phyloP scores from a whole-genome alignment of 768 basidiomycete genomes.

The Zangia roseola region DNA sequence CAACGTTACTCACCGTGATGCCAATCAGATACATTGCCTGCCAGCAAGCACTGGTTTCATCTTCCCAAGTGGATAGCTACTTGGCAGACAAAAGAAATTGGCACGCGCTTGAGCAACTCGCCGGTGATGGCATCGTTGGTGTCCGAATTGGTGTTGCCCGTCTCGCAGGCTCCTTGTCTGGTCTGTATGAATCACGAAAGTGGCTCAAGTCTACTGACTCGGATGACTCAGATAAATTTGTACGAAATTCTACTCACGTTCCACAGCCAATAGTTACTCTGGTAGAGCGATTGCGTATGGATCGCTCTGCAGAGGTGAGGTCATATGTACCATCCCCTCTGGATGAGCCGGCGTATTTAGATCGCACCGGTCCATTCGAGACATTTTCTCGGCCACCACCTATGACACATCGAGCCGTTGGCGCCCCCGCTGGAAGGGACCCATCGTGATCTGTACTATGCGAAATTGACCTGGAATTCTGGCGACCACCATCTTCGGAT shows the following conservation, averaged over 20 bases:
- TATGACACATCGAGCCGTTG: constrained; percentile 4
- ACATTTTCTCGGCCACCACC: constrained; percentile 42
- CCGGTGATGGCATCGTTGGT: constrained; percentile 70
- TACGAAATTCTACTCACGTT: constrained; percentile 17
- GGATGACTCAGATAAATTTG: constrained; percentile 12
- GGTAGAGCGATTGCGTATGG: constrained; percentile 48
- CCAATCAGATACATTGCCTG: constrained; percentile 72
- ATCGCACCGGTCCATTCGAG: constrained; percentile 25
- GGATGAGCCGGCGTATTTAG: constrained; percentile 11
- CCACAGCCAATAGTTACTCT: constrained; percentile 40
- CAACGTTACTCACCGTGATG: constrained; percentile 16
- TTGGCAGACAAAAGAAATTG: constrained; percentile 46
- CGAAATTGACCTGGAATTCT: not conserved
- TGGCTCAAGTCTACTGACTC: constrained; percentile 6
- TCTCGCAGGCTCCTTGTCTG: constrained; percentile 53
- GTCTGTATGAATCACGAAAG: constrained; percentile 39
- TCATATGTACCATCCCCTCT: constrained; percentile 50
- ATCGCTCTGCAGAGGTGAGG: constrained; percentile 60
- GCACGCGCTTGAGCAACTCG: constrained; percentile 52
- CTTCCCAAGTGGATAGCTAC: constrained; percentile 35
- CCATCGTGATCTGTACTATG: constrained; percentile 10
- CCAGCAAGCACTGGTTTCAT: constrained; percentile 54
- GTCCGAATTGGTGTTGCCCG: constrained; percentile 87
- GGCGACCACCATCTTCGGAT: not conserved
- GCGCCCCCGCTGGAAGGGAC: constrained; percentile 5